Percentiles rank a stretch among this genome's conserved stretches.
Evolutionary conservation across 495 filamentous ascomycete species (phyloP).

Genomic region (Annulohypoxylon nitens): DNA sequence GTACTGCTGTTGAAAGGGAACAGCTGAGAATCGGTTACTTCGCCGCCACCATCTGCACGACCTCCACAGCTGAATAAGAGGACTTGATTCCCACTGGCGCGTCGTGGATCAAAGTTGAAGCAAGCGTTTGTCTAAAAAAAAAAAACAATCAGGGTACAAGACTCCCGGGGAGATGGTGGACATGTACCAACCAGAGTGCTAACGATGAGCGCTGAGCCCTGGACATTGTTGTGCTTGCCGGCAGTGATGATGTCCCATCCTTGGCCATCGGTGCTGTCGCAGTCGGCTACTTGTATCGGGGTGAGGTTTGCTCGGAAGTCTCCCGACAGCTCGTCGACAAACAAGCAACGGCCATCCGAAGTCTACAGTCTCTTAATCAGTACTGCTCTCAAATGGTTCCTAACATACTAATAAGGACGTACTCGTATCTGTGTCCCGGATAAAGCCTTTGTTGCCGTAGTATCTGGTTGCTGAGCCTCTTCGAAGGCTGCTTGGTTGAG

Average conservation of each 20-base stretch:
- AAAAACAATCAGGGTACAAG: constrained; percentile 6
- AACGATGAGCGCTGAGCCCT: constrained; percentile 62
- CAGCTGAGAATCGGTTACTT: constrained; percentile 63
- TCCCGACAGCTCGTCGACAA: constrained; percentile 66
- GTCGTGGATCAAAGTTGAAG: constrained; percentile 66
- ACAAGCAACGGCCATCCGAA: constrained; percentile 65
- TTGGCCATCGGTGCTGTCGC: constrained; percentile 63
- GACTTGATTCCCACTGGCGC: constrained; percentile 62
- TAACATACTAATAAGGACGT: constrained; percentile 14
- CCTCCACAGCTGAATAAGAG: constrained; percentile 69
- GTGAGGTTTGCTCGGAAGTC: constrained; percentile 70
- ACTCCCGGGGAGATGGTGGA: neutral
- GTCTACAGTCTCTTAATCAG: constrained; percentile 52
- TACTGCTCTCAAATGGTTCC: too few relatives aligned
- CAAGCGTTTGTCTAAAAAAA: constrained; percentile 64
- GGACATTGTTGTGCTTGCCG: constrained; percentile 62
- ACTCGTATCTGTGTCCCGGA: constrained; percentile 64
- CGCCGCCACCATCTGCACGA: constrained; percentile 66
- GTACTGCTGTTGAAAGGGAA: constrained; percentile 60
- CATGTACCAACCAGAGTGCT: constrained; percentile 59
- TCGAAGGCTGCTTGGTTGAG: constrained; percentile 63
- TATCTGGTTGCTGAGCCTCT: constrained; percentile 64
- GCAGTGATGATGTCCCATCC: constrained; percentile 67
- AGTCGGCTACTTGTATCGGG: constrained; percentile 64
- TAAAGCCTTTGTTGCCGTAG: constrained; percentile 63